Evolutionary conservation across 2,329 filamentous ascomycete species (phyloP).

Genomic region (Leptoxyphium fumago): DNA sequence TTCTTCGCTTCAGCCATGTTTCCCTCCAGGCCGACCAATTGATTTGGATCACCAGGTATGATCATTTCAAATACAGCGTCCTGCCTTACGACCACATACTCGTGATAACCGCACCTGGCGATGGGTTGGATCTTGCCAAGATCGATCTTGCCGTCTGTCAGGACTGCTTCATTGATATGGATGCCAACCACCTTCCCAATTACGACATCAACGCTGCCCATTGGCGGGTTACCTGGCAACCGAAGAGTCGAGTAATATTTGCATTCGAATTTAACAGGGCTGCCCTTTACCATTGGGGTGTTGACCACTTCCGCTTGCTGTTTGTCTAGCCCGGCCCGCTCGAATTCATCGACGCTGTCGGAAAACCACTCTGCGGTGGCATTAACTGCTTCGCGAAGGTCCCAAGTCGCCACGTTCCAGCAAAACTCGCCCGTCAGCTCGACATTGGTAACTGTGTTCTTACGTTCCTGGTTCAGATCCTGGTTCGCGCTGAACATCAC

Average conservation of each 20-base stretch:
- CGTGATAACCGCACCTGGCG: slow-evolving; percentile 45
- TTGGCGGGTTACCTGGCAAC: slow-evolving; percentile 41
- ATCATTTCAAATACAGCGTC: slow-evolving; percentile 42
- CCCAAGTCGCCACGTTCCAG: slow-evolving; percentile 46
- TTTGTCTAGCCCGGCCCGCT: slow-evolving; percentile 34
- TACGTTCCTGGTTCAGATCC: slow-evolving; percentile 30
- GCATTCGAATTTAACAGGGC: slow-evolving; percentile 46
- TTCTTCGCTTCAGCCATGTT: slow-evolving; percentile 10
- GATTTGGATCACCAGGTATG: slow-evolving; percentile 20
- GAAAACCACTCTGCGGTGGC: slow-evolving; percentile 36
- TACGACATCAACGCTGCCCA: slow-evolving; percentile 43
- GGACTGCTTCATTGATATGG: slow-evolving; percentile 39
- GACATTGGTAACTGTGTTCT: slow-evolving; percentile 44
- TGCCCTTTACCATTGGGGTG: slow-evolving; percentile 38
- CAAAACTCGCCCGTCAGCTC: slow-evolving; percentile 42
- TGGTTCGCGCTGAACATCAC: slow-evolving; percentile 49
- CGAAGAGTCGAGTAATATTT: slow-evolving; percentile 40
- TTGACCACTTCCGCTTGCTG: slow-evolving; percentile 25
- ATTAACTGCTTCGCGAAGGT: slow-evolving; percentile 42
- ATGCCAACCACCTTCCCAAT: slow-evolving; percentile 43
- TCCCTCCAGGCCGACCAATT: slow-evolving; percentile 20
- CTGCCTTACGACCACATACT: slow-evolving; percentile 41
- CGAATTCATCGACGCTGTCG: slow-evolving; percentile 41
- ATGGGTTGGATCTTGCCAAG: slow-evolving; percentile 43
- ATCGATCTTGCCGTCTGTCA: slow-evolving; percentile 43